Base-by-base conservation (phyloP, 1,284 basidiomycete species). In the Clitocybe nebularis region DNA sequence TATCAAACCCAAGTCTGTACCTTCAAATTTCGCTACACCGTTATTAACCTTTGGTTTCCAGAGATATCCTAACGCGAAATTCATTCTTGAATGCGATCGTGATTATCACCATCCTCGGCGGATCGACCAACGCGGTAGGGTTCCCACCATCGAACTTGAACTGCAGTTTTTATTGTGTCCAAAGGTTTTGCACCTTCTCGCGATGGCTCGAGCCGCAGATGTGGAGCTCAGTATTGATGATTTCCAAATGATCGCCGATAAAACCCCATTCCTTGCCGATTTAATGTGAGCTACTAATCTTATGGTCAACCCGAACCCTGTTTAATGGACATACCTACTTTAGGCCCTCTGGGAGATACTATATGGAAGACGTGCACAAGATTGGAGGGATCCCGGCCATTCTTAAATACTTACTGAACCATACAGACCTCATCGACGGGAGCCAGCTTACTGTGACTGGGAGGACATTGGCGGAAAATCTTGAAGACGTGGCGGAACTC, bases 321-420 rank as follows among this genome's bases (percentile, higher is more conserved):
- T 42, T 25, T 8, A 30, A 39, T 28, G 28, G n/a, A n/a, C n/a
- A n/a, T n/a, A 19, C 9, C 16, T 25, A 35, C 43, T 35, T 2
- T 43, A 86, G 84, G 63, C 94, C 94, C 5, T 92, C 89, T 20
- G 93, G 93, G 19, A 87, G 87, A 69, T 97, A 94, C 66, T 86
- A 90, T 57, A 97, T 98, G 93, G 92, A 97, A 68, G 93, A 98
- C 61, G 75, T 99, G 23, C 90, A 97, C 73, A 81, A 77, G 52
- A 84, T 93, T 51, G 93, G 93, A 26, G 93, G 93, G 46, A 85
- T 94, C 48, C 93, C 93, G 0, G 79, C 79, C 1, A 68, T 86
- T 41, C 62, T 90, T 47, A 89, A 87, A 62, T 97, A 97, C 67
- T 79, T 98, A 36, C 74, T 95, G 50, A 89, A 92, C 55, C 71